Percentiles rank a stretch among this genome's conserved stretches.
Conservation (phyloP, 106 monocot species). For the Platanthera guangdongensis region DNA sequence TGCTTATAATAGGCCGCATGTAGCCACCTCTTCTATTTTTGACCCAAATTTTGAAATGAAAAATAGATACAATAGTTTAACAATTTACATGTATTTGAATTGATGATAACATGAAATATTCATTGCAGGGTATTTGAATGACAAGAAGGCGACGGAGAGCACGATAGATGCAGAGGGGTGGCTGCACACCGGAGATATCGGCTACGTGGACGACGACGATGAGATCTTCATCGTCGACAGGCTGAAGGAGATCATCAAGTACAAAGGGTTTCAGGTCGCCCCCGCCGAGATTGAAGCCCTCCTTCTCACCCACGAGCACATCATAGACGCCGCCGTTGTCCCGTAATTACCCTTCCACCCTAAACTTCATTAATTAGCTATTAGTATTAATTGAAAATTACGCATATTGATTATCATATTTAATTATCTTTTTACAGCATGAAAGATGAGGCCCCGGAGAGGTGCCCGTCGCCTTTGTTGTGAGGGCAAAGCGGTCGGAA, state of each 20-base stretch:
- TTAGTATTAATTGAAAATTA: not conserved
- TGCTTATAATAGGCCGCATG: too few relatives aligned
- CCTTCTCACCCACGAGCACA: conserved; percentile 36
- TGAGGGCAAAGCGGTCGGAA: conserved; percentile 24
- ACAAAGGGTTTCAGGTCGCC: conserved; percentile 57
- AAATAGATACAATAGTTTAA: too few relatives aligned
- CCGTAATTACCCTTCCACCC: conserved; percentile 16
- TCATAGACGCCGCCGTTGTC: conserved; percentile 41
- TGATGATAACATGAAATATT: not conserved
- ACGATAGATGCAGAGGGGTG: conserved; percentile 70
- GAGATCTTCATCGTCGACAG: conserved; percentile 87
- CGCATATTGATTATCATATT: not conserved
- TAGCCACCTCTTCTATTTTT: too few relatives aligned
- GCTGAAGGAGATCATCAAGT: conserved; percentile 84
- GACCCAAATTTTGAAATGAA: too few relatives aligned
- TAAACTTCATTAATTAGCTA: not conserved
- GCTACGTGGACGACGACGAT: conserved; percentile 69
- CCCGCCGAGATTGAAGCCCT: conserved; percentile 56
- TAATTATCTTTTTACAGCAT: conserved; percentile 20
- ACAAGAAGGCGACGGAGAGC: conserved; percentile 51
- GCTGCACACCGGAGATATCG: conserved; percentile 86
- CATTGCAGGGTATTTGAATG: conserved; percentile 59
- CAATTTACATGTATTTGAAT: too few relatives aligned
- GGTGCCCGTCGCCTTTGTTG: conserved; percentile 66
- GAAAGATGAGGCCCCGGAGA: conserved; percentile 58